A percentile compares a stretch with the other conserved stretches of the same genome.
phyloP scores from a whole-genome alignment of 306 rosid species.

The Canavalia ensiformis region DNA sequence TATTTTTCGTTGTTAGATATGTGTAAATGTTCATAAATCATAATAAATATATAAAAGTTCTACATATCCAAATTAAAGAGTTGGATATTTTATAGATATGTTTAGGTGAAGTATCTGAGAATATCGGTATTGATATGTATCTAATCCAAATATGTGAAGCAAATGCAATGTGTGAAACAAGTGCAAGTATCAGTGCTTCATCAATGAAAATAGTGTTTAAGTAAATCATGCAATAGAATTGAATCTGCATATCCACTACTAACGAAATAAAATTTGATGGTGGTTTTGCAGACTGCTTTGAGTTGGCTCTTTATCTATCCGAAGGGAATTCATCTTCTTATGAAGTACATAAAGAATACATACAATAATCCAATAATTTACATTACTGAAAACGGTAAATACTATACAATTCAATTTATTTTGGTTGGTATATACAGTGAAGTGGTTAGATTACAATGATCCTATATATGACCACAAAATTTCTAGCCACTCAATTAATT shows the following conservation, averaged over 20 bases:
- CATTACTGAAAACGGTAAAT: slow-evolving; percentile 74
- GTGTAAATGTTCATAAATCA: no score
- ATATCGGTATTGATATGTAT: no score
- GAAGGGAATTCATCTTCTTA: slow-evolving; percentile 54
- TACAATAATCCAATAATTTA: slow-evolving; percentile 61
- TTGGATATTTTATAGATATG: no score
- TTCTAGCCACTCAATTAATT: background rate
- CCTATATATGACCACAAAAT: background rate
- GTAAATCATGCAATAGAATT: background rate
- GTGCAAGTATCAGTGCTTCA: background rate
- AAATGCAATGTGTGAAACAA: no score
- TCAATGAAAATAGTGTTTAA: background rate
- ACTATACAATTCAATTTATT: background rate
- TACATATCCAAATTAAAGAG: no score
- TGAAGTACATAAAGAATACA: slow-evolving; percentile 39
- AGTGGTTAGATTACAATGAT: background rate
- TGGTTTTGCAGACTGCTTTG: slow-evolving; percentile 60
- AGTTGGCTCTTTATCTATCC: slow-evolving; percentile 69
- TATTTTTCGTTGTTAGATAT: background rate
- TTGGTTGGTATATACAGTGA: background rate
- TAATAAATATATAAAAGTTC: no score
- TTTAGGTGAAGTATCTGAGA: no score
- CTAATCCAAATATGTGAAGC: no score
- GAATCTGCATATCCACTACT: background rate
- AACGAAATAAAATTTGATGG: background rate